These are phyloP conservation scores for Penicillium sp. DNA, from an alignment of 2,329 filamentous ascomycete genomes.

Conservation along the genomic window DNA sequence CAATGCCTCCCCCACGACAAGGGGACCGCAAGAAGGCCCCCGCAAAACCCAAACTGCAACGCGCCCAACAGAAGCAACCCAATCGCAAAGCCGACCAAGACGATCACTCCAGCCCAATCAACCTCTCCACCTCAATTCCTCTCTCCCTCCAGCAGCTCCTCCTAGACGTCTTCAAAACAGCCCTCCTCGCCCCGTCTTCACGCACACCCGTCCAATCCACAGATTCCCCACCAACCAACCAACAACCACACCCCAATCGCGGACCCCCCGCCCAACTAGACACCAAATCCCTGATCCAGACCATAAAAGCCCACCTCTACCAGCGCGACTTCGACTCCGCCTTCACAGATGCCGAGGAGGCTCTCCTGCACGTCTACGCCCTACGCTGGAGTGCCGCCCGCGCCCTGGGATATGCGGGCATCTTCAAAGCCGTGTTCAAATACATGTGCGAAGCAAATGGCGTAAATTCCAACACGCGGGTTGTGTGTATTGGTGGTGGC, in stretches of 20 bases:
- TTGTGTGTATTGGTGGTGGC: slow-evolving; percentile 60
- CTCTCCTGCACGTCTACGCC: slow-evolving; percentile 76
- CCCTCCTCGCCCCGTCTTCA: slow-evolving; percentile 48
- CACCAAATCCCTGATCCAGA: slow-evolving; percentile 61
- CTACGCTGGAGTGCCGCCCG: slow-evolving; percentile 85
- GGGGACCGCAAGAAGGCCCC: slow-evolving; percentile 10
- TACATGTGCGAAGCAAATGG: slow-evolving; percentile 12
- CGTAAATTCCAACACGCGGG: slow-evolving; percentile 19
- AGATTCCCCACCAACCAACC: background rate
- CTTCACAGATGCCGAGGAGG: slow-evolving; percentile 60
- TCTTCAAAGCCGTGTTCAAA: slow-evolving; percentile 44
- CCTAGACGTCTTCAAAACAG: slow-evolving; percentile 65
- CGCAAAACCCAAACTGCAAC: slow-evolving; percentile 6
- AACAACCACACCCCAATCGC: background rate
- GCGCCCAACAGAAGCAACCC: slow-evolving; percentile 8
- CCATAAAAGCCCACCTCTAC: slow-evolving; percentile 80
- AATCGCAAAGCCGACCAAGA: slow-evolving; percentile 6
- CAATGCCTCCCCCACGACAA: slow-evolving; percentile 11
- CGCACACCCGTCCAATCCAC: slow-evolving; percentile 36
- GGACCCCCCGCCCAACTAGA: slow-evolving; percentile 16
- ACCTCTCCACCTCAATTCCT: slow-evolving; percentile 40
- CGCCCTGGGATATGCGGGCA: slow-evolving; percentile 72
- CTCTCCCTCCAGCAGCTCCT: slow-evolving; percentile 62
- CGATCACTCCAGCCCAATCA: slow-evolving; percentile 8
- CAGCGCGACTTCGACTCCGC: slow-evolving; percentile 77